A percentile compares a stretch with the other conserved stretches of the same genome.
phyloP scores from a whole-genome alignment of 192 early-diverging fungal genomes.

The Umbelopsis sp. region DNA sequence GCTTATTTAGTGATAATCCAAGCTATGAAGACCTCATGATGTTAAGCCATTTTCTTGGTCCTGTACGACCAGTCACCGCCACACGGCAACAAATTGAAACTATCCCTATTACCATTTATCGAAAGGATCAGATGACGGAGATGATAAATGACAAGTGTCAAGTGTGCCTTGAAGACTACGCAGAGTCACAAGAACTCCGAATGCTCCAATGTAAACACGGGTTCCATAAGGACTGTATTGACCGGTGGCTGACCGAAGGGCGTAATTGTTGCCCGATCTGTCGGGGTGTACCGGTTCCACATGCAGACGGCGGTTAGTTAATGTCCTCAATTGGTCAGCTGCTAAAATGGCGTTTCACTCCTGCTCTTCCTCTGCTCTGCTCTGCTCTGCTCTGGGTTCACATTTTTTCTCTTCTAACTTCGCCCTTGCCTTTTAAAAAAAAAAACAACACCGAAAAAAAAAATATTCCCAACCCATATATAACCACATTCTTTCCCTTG shows the following conservation, averaged over 20 bases:
- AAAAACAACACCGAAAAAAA: no score
- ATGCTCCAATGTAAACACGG: conserved; percentile 54
- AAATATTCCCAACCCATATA: no score
- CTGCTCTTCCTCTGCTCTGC: no score
- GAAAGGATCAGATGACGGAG: conserved; percentile 20
- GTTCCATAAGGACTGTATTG: conserved; percentile 56
- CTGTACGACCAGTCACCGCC: conserved; percentile 20
- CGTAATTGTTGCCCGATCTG: conserved; percentile 59
- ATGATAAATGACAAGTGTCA: conserved; percentile 40
- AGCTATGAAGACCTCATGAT: conserved; percentile 37
- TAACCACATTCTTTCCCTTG: not conserved
- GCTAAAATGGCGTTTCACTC: no score
- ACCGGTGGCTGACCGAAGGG: conserved; percentile 52
- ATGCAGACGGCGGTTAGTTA: not conserved
- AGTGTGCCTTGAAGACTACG: conserved; percentile 56
- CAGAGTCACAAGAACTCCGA: conserved; percentile 44
- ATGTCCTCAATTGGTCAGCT: not conserved
- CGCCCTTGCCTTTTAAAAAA: no score
- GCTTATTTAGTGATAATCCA: conserved; percentile 24
- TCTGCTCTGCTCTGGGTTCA: no score
- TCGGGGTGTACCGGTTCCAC: conserved; percentile 47
- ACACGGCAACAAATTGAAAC: conserved; percentile 27
- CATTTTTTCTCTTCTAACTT: no score
- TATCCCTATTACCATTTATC: conserved; percentile 9
- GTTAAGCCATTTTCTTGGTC: conserved; percentile 24